These are phyloP conservation scores for Sarcodon aspratus DNA, from an alignment of 768 basidiomycete genomes.

Conservation along the genomic window DNA sequence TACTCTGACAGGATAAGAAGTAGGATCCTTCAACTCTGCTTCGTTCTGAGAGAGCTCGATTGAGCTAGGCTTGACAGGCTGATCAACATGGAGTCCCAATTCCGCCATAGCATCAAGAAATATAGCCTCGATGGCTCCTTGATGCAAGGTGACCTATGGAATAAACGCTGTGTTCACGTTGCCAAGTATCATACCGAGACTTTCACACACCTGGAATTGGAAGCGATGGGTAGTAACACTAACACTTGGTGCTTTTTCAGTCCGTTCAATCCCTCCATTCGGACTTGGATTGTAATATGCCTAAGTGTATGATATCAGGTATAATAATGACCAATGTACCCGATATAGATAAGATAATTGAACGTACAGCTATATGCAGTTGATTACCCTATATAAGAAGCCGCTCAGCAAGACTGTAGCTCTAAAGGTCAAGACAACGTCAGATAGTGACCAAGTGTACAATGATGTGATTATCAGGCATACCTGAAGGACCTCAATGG, in stretches of 20 bases:
- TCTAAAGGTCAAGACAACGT: conserved; percentile 26
- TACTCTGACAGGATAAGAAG: conserved; percentile 23
- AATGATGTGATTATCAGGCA: not conserved
- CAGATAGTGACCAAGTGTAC: not conserved
- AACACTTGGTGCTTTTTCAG: conserved; percentile 51
- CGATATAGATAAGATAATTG: too few species aligned
- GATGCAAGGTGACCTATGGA: conserved; percentile 42
- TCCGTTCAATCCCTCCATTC: conserved; percentile 54
- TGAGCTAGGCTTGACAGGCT: conserved; percentile 37
- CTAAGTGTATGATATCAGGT: conserved; percentile 19
- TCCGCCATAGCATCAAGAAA: conserved; percentile 43
- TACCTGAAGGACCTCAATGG: conserved; percentile 62
- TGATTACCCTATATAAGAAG: conserved; percentile 55
- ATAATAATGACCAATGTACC: not conserved
- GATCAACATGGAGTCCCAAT: conserved; percentile 35
- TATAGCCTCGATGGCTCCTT: conserved; percentile 51
- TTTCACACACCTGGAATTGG: conserved; percentile 47
- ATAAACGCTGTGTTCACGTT: not conserved
- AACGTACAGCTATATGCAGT: conserved; percentile 54
- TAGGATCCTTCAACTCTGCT: conserved; percentile 29
- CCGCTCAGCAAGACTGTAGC: conserved; percentile 64
- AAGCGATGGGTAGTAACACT: conserved; percentile 54
- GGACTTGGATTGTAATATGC: conserved; percentile 64
- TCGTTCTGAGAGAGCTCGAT: conserved; percentile 34
- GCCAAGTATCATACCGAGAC: not conserved